Base-by-base conservation (phyloP, 805 yeast species). In the Limtongia smithiae region DNA sequence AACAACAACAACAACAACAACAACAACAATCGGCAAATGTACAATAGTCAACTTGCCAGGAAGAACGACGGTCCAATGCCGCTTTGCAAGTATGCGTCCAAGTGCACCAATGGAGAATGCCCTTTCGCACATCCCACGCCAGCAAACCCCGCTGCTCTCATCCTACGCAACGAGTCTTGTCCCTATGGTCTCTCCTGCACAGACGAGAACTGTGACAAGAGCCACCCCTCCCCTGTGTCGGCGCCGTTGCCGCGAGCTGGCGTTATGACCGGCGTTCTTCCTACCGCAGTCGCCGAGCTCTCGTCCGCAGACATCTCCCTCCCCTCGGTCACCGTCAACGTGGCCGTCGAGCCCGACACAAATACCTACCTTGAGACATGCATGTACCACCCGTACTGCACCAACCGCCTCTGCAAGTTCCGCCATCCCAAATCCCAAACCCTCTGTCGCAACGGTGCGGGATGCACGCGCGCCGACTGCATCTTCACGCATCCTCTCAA, bases 81-180 rank as follows among this genome's bases (percentile, higher is more conserved):
- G 78, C 62, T 83, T 32, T 89, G 96, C 71, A 85, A 84, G 64
- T 89, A 79, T 67, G 93, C 91, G 41, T 72, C 75, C 21, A 66
- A 79, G 34, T 89, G 96, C 68, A 73, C 85, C 21, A 85, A 85
- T 62, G 87, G 81, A 54, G 69, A 79, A 54, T 89, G 96, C 71
- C 87, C 89, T 25, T 87, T 82, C 70, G 96, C 89, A 22, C 96
- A 89, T 64, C 96, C 97, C 38, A 86, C 95, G 0, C 93, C 94
- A 1, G 84, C 87, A 15, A 86, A 84, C 68, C 78, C 75, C 54
- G 80, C 77, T 54, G 88, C 89, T 25, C 79, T 81, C 59, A 86
- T 88, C 35, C 71, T 77, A 14, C 75, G 76, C 15, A 69, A 78
- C 41, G 83, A 80, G 57, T 85, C 95, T 95, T 89, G 96, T 71